These are phyloP conservation scores for Hymenoscyphus albidus DNA, from an alignment of 2,329 filamentous ascomycete species.

Conservation along the genomic window DNA sequence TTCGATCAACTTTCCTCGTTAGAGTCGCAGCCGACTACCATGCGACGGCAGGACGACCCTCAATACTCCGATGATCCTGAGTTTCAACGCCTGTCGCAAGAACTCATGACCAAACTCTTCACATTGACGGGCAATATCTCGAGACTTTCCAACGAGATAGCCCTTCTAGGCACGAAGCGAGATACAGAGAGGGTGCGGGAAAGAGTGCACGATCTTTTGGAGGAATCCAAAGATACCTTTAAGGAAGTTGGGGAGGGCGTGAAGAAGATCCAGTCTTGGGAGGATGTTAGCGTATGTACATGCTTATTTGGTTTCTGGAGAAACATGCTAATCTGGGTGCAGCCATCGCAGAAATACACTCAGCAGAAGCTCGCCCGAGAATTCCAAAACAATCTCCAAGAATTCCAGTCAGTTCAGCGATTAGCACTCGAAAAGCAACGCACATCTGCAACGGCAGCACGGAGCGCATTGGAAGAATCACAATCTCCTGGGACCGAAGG, in stretches of 20 bases:
- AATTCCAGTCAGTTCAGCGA: constrained; percentile 91
- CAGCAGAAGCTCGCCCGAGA: constrained; percentile 93
- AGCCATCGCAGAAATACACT: constrained; percentile 95
- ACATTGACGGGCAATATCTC: constrained; percentile 84
- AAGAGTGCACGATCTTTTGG: constrained; percentile 79
- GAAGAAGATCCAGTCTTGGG: constrained; percentile 87
- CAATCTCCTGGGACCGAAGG: constrained; percentile 37
- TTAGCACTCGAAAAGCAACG: constrained; percentile 89
- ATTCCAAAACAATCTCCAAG: constrained; percentile 81
- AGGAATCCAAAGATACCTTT: constrained; percentile 82
- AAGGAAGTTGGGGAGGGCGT: constrained; percentile 90
- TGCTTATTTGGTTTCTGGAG: background rate
- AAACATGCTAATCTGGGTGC: constrained; percentile 13
- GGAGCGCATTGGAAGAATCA: constrained; percentile 69
- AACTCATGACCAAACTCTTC: constrained; percentile 85
- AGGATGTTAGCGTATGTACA: constrained; percentile 67
- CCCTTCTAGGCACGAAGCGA: constrained; percentile 80
- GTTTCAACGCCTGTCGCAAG: constrained; percentile 77
- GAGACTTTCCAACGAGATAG: constrained; percentile 77
- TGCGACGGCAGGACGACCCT: constrained; percentile 65
- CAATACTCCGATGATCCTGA: constrained; percentile 88
- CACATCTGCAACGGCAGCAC: constrained; percentile 76
- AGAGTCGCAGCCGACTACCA: constrained; percentile 72
- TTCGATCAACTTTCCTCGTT: constrained; percentile 83
- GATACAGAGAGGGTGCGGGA: constrained; percentile 90